Evolutionary conservation across 306 rosid species (phyloP), one percentile per base, ranked within the genome.

Genomic region (Vigna radiata): DNA sequence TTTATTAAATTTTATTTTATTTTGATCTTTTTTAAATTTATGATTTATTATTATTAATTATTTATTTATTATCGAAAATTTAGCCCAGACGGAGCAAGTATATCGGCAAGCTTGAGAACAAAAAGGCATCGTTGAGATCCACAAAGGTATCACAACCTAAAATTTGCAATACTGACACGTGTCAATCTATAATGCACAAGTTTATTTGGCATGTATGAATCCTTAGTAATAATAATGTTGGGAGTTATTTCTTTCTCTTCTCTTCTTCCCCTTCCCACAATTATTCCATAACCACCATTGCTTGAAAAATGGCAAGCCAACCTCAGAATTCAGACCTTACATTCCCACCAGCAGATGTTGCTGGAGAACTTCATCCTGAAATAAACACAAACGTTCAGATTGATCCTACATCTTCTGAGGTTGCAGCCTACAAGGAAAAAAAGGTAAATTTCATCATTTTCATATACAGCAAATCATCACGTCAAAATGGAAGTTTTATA

Each of bases 401-500:
- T 68, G 90, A 92, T 79, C 83, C 87, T 43, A 3, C 46, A 27
- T 87, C 90, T 25, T 83, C 88, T 31, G 71, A 87, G 76, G 81
- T 86, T 19, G 85, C 85, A 70, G 72, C 78, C 81, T 67, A 89
- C 58, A 80, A 75, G 85, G 90, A 83, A 65, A 70, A 25, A 13
- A 77, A 85, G 93, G 95, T 85, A 73, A 33, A 9, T 79, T 5
- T 29, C 4, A 46, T 29, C 4, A 47, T 49, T 65, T 33, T 63
- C 66, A 29, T 33, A 31, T 31, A 1, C 37, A 31, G 5, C 0
- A 4, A 7, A 31, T 31, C 37, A 31, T 31, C 1, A 25, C 27
- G 27, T 25, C 3, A 25, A 2, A 25, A 25, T 1, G 3, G 27
- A 25, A 25, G 27, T 25, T 25, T 25, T 25, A 25, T 25, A 25